Evolutionary conservation across 768 basidiomycete species (phyloP), one percentile per base, ranked within the genome.

Genomic region (Mycena kentingensis): DNA sequence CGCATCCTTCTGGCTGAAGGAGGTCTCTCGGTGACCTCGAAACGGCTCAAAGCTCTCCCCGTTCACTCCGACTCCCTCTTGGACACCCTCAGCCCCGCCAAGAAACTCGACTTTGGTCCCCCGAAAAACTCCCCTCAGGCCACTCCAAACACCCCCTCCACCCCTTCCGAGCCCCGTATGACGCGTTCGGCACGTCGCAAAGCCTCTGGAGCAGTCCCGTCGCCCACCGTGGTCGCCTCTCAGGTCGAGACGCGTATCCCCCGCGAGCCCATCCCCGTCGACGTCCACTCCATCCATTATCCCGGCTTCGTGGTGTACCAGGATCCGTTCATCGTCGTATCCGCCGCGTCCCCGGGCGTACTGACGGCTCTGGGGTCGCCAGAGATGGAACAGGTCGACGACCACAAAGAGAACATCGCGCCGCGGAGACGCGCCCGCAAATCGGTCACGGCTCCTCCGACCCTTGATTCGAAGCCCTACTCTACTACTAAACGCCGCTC

Each of bases 291-390:
- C 15, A 72, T 77, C 32, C 86, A 87, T 59, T 86, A 85, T 64
- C 87, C 87, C 12, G 85, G 86, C 15, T 88, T 88, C 59, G 66
- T 70, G 32, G 77, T 87, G 37, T 77, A 78, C 60, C 77, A 70
- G 60, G 85, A 87, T 58, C 59, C 72, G n/a, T 63, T 71, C 44
- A 50, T 65, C 32, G 38, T 54, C 16, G 25, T 58, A n/a, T 37
- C 49, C 15, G 26, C 46, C 15, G 22, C 51, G 35, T 46, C 11
- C 24, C 24, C 24, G 34, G n/a, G n/a, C n/a, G n/a, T n/a, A n/a
- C n/a, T n/a, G n/a, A 32, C 36, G 26, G 22, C 46, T 52, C 35
- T 12, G 51, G 22, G 18, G 29, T 51, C 47, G 10, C 51, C 50
- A 37, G 62, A 59, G 42, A 53, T n/a, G n/a, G n/a, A 63, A 24